Conservation (phyloP, 2,329 filamentous ascomycete genomes). For the Bertia moriformis region DNA sequence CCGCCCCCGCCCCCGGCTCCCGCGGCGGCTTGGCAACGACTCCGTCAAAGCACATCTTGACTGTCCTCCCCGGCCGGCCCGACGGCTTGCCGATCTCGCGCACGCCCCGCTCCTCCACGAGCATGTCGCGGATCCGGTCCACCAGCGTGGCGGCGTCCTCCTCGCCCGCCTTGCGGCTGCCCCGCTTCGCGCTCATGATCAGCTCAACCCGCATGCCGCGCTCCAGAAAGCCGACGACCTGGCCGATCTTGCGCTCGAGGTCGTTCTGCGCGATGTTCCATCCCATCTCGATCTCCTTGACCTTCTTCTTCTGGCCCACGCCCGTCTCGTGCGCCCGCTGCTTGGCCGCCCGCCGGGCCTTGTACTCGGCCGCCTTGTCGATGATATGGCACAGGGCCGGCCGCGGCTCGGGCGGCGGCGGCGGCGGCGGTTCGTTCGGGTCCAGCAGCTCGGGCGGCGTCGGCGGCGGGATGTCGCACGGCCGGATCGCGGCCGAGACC, state of each 20-base stretch:
- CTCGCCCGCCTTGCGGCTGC: conserved; percentile 39
- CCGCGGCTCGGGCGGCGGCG: conserved; percentile 8
- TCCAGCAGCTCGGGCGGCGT: conserved; percentile 19
- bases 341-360: conserved; percentile 23
- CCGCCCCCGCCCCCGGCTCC: conserved; percentile 1
- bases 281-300: conserved; percentile 75
- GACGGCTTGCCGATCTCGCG: conserved; percentile 28
- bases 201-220: conserved; percentile 69
- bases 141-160: conserved; percentile 50
- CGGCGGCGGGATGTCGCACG: conserved; percentile 21
- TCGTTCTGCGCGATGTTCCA: conserved; percentile 75
- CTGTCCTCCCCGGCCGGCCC: conserved; percentile 26
- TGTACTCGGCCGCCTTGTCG: conserved; percentile 35
- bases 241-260: conserved; percentile 54
- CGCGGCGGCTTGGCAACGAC: conserved; percentile 4
- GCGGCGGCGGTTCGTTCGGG: conserved; percentile 22
- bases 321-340: conserved; percentile 25
- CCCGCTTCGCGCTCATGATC: conserved; percentile 51
- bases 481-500: background rate
- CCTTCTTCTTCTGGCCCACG: conserved; percentile 21
- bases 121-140: conserved; percentile 22
- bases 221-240: conserved; percentile 52
- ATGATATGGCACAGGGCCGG: conserved; percentile 59
- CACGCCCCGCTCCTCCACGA: conserved; percentile 13
- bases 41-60: conserved; percentile 27